Evolutionary conservation across 2,329 filamentous ascomycete genomes (phyloP).

Genomic region (Cylindrodendrum hubeiense): DNA sequence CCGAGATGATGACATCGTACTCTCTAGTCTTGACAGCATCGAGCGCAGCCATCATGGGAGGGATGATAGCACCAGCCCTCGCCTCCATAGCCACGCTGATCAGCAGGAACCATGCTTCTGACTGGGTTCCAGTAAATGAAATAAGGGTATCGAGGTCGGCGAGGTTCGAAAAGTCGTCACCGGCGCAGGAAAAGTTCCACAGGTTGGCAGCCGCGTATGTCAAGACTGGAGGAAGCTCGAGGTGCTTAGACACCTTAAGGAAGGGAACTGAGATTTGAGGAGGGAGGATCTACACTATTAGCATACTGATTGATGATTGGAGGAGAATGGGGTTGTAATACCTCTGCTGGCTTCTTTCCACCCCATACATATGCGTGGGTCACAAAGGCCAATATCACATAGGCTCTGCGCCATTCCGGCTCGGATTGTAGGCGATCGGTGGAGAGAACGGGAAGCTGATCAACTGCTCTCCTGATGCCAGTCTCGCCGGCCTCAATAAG

Average conservation of each 20-base stretch:
- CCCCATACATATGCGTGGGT: constrained; percentile 93
- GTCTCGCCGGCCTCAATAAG: constrained; percentile 74
- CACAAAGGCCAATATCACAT: constrained; percentile 82
- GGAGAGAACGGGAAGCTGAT: constrained; percentile 76
- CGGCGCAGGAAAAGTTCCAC: constrained; percentile 84
- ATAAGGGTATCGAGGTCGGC: constrained; percentile 78
- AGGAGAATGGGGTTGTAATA: constrained; percentile 49
- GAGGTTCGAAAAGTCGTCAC: constrained; percentile 70
- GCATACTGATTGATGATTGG: not conserved
- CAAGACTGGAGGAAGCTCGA: constrained; percentile 89
- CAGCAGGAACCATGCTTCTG: constrained; percentile 96
- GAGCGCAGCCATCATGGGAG: constrained; percentile 82
- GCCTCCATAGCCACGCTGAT: constrained; percentile 93
- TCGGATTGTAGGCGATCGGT: constrained; percentile 73
- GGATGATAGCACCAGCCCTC: constrained; percentile 79
- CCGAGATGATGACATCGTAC: constrained; percentile 69
- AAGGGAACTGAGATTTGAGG: constrained; percentile 83
- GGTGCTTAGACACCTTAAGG: constrained; percentile 75
- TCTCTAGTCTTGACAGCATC: constrained; percentile 74
- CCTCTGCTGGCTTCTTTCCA: constrained; percentile 79
- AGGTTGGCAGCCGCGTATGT: constrained; percentile 89
- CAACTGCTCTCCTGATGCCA: constrained; percentile 72
- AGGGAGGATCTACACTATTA: constrained; percentile 69
- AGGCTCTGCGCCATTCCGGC: constrained; percentile 84
- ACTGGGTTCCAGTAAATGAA: constrained; percentile 89